Percentiles rank a stretch among this genome's conserved stretches.
Evolutionary conservation across 192 early-diverging fungal species (phyloP).

Genomic region (Umbelopsis sp.): DNA sequence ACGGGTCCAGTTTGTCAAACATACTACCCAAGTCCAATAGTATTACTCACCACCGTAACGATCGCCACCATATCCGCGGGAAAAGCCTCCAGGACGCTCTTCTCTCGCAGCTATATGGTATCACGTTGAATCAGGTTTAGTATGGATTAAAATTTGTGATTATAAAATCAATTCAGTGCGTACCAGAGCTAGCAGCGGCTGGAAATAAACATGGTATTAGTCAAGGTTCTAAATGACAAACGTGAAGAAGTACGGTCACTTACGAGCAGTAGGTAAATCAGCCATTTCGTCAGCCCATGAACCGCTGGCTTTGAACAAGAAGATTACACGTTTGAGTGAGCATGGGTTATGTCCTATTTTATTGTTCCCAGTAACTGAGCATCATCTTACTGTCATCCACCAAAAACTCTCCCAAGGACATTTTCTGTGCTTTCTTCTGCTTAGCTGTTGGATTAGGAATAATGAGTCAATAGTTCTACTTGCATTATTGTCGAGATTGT

Average conservation of each 20-base stretch:
- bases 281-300: conserved; percentile 95
- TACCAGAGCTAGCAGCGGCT: conserved; percentile 25
- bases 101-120: not conserved
- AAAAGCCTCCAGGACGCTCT: conserved; percentile 17
- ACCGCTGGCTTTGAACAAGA: conserved; percentile 47
- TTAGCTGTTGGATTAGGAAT: conserved; percentile 19
- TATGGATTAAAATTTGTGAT: not conserved
- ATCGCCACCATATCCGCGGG: conserved; percentile 21
- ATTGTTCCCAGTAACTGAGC: not conserved
- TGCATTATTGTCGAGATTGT: not conserved
- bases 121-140: conserved; percentile 14
- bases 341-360: not conserved
- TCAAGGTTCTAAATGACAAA: not conserved
- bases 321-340: not conserved
- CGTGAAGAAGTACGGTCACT: conserved; percentile 31
- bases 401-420: conserved; percentile 87
- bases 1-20: not conserved
- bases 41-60: conserved; percentile 17
- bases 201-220: not conserved
- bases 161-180: conserved; percentile 5
- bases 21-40: not conserved
- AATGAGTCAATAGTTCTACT: not conserved
- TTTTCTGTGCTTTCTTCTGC: conserved; percentile 86
- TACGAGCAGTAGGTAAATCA: conserved; percentile 86
- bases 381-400: conserved; percentile 61